Conservation (phyloP, 1,284 basidiomycete genomes). For the Austroboletus niveus region DNA sequence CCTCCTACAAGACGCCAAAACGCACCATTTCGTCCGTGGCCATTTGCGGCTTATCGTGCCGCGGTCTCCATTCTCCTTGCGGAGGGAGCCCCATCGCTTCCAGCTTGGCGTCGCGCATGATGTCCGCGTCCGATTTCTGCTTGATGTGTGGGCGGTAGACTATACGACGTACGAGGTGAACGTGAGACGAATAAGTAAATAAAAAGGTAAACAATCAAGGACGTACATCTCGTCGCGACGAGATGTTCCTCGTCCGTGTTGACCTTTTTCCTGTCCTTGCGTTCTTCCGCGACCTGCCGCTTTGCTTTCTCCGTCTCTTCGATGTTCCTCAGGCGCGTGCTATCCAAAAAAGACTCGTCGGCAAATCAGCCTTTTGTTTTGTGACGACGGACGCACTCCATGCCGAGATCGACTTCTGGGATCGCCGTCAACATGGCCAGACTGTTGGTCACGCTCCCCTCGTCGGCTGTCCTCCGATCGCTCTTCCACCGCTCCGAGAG, state of each 20-base stretch:
- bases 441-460: slow-evolving; percentile 91
- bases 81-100: slow-evolving; percentile 76
- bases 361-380: neutral
- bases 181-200: too few relatives aligned
- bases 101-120: slow-evolving; percentile 79
- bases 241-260: slow-evolving; percentile 76
- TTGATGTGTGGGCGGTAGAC: slow-evolving; percentile 81
- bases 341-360: slow-evolving; percentile 33
- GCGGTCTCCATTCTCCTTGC: slow-evolving; percentile 51
- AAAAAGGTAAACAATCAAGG: too few relatives aligned
- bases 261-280: slow-evolving; percentile 53
- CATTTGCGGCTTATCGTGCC: slow-evolving; percentile 66
- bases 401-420: slow-evolving; percentile 95
- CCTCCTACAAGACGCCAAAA: too few relatives aligned
- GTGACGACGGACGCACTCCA: slow-evolving; percentile 71
- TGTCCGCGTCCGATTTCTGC: slow-evolving; percentile 82
- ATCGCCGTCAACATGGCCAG: slow-evolving; percentile 94
- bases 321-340: slow-evolving; percentile 89
- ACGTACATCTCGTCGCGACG: slow-evolving; percentile 79
- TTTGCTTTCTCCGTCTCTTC: slow-evolving; percentile 97
- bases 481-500: slow-evolving; percentile 70
- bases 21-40: slow-evolving; percentile 87
- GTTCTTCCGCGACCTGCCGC: slow-evolving; percentile 73
- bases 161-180: slow-evolving; percentile 32
- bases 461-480: slow-evolving; percentile 63